Conservation (phyloP, 2,329 filamentous ascomycete genomes). For the Westerdykella sp. region DNA sequence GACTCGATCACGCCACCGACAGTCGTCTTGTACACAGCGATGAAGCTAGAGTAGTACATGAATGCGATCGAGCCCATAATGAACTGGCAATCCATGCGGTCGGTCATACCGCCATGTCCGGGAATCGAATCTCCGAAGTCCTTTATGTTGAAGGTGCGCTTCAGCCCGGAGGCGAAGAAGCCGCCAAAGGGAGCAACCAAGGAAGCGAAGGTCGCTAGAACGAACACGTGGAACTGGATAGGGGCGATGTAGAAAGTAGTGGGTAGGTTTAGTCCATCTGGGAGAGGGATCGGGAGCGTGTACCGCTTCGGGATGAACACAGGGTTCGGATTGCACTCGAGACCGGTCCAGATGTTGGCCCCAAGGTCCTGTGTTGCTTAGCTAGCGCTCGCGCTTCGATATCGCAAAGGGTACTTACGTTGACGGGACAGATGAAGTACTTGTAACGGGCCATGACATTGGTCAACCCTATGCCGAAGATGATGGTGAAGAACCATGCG, state of each 20-base stretch:
- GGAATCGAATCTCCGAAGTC: slow-evolving; percentile 98
- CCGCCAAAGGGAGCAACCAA: slow-evolving; percentile 95
- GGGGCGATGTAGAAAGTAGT: slow-evolving; percentile 71
- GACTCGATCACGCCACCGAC: slow-evolving; percentile 85
- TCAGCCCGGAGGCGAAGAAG: slow-evolving; percentile 95
- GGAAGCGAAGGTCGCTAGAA: slow-evolving; percentile 88
- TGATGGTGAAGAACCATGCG: slow-evolving; percentile 89
- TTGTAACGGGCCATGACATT: slow-evolving; percentile 83
- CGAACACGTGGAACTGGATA: slow-evolving; percentile 87
- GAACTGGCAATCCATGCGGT: slow-evolving; percentile 99
- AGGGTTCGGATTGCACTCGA: slow-evolving; percentile 85
- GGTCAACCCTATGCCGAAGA: slow-evolving; percentile 76
- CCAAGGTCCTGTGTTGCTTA: slow-evolving; percentile 61
- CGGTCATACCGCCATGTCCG: slow-evolving; percentile 94
- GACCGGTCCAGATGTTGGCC: slow-evolving; percentile 83
- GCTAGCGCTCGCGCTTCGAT: not conserved
- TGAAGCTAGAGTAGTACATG: slow-evolving; percentile 98
- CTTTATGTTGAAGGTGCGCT: slow-evolving; percentile 99
- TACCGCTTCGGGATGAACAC: slow-evolving; percentile 79
- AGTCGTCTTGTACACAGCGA: slow-evolving; percentile 77
- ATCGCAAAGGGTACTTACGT: slow-evolving; percentile 45
- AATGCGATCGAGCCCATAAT: slow-evolving; percentile 99
- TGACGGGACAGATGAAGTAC: slow-evolving; percentile 98
- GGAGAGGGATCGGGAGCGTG: slow-evolving; percentile 50
- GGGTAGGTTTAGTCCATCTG: slow-evolving; percentile 64